These are phyloP conservation scores for Blastosporella zonata DNA, from an alignment of 1,284 basidiomycete species.

Conservation along the genomic window DNA sequence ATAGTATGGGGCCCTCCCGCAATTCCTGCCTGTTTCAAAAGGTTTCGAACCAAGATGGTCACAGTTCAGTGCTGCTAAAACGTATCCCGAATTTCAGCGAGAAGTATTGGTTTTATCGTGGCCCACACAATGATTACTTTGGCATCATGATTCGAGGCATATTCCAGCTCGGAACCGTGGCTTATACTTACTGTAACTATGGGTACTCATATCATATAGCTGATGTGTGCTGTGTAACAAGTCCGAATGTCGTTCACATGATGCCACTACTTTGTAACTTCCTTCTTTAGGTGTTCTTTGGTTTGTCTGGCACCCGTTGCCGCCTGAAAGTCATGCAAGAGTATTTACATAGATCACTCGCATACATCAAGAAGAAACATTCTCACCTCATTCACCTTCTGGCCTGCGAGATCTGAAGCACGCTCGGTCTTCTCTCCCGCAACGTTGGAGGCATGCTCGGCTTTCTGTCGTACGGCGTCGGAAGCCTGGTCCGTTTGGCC, in stretches of 20 bases:
- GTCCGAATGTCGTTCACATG: background rate
- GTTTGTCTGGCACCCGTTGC: conserved; percentile 40
- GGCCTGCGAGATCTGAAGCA: background rate
- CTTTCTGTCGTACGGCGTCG: conserved; percentile 33
- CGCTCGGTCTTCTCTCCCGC: background rate
- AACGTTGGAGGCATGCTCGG: conserved; percentile 2
- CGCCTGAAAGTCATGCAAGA: conserved; percentile 30
- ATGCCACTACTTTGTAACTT: conserved; percentile 36
- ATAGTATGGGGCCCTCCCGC: too few species aligned
- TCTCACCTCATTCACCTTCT: conserved; percentile 9
- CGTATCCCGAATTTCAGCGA: too few species aligned
- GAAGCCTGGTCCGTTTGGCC: conserved; percentile 36
- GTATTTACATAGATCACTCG: background rate
- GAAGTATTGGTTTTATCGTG: too few species aligned
- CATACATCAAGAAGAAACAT: too few species aligned
- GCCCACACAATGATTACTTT: too few species aligned
- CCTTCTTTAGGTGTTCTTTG: conserved; percentile 44
- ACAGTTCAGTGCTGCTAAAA: too few species aligned
- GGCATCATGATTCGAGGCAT: too few species aligned
- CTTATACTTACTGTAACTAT: too few species aligned
- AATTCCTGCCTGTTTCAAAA: too few species aligned
- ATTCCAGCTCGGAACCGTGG: too few species aligned
- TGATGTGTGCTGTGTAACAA: background rate
- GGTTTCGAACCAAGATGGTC: too few species aligned
- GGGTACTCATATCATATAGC: too few species aligned